Conservation (phyloP, 2,329 filamentous ascomycete species). For the Chalaropsis ovoidea region DNA sequence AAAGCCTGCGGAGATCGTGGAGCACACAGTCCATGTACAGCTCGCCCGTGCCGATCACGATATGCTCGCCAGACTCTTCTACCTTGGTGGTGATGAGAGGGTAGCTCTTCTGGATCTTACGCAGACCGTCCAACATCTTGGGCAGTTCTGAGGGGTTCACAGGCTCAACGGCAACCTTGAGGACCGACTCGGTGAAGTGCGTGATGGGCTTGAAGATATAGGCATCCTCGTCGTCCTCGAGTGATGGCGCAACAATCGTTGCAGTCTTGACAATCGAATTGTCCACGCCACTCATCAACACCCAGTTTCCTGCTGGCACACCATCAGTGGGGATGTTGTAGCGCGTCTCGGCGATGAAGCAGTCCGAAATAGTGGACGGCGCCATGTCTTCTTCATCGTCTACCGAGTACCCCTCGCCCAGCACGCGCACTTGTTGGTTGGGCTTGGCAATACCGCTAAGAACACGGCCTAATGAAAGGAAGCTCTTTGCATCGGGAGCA, state of each 20-base stretch:
- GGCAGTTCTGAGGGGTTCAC: slow-evolving; percentile 96
- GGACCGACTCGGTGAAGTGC: slow-evolving; percentile 93
- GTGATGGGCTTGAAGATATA: slow-evolving; percentile 90
- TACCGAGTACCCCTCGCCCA: slow-evolving; percentile 89
- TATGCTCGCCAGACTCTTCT: slow-evolving; percentile 93
- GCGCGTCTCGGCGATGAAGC: slow-evolving; percentile 82
- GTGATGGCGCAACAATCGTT: slow-evolving; percentile 69
- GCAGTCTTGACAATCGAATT: slow-evolving; percentile 98
- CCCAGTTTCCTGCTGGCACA: slow-evolving; percentile 86
- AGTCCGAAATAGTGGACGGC: slow-evolving; percentile 68
- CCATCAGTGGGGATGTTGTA: slow-evolving; percentile 90
- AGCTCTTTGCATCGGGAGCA: slow-evolving; percentile 78
- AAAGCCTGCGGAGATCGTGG: slow-evolving; percentile 84
- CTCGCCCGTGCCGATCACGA: slow-evolving; percentile 89
- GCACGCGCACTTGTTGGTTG: slow-evolving; percentile 73
- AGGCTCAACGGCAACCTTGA: slow-evolving; percentile 95
- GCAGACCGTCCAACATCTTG: slow-evolving; percentile 94
- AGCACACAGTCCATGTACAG: slow-evolving; percentile 99
- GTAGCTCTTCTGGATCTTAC: slow-evolving; percentile 97
- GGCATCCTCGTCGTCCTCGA: slow-evolving; percentile 80
- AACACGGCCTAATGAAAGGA: slow-evolving; percentile 82
- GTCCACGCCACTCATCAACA: slow-evolving; percentile 83
- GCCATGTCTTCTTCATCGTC: slow-evolving; percentile 99
- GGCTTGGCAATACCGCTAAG: slow-evolving; percentile 83
- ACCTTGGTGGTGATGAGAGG: slow-evolving; percentile 93